Evolutionary conservation across 2,329 filamentous ascomycete species (phyloP), one percentile per base, ranked within the genome.

Genomic region (Endocalyx cinctus): DNA sequence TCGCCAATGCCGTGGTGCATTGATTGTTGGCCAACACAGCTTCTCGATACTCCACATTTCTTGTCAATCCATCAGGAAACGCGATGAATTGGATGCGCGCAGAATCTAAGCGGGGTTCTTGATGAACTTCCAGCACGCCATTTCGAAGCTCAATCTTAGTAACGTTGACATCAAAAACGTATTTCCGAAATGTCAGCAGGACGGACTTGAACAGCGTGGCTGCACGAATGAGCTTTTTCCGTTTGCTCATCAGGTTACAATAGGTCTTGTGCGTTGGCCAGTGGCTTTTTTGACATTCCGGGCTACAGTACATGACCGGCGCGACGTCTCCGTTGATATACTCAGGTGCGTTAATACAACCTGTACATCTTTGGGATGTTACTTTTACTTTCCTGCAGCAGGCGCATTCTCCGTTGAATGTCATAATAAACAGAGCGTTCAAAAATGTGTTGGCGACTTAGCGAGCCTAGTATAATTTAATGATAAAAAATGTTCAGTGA

Each of bases 291-390:
- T 34, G 36, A 16, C 39, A 41, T 6, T 22, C 5, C 2, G 11
- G 4, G n/a, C 19, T 14, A 17, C 39, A 42, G 25, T 39, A 39
- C 20, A n/a, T 23, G 20, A 23, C n/a, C 8, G 20, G 8, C 8
- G 8, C 20, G 20, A 23, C 20, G n/a, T 23, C 20, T 23, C 20
- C n/a, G 8, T 8, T n/a, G 20, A 8, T n/a, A n/a, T 23, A 23
- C n/a, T 23, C 8, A n/a, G 20, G 20, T 23, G 20, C 8, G 20
- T 23, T 23, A 8, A 23, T 8, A n/a, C 20, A 23, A 8, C 20
- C 20, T 23, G 20, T n/a, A n/a, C 20, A 23, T n/a, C n/a, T 23
- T 23, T 8, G 20, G 8, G 20, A 8, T 23, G 20, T n/a, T 23
- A 8, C 20, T 23, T 23, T n/a, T 23, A 8, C 20, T 23, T 23